Percentiles rank a stretch among this genome's conserved stretches.
Conservation (phyloP, 108 stramenopile species). For the Fragilariopsis cylindrus region DNA sequence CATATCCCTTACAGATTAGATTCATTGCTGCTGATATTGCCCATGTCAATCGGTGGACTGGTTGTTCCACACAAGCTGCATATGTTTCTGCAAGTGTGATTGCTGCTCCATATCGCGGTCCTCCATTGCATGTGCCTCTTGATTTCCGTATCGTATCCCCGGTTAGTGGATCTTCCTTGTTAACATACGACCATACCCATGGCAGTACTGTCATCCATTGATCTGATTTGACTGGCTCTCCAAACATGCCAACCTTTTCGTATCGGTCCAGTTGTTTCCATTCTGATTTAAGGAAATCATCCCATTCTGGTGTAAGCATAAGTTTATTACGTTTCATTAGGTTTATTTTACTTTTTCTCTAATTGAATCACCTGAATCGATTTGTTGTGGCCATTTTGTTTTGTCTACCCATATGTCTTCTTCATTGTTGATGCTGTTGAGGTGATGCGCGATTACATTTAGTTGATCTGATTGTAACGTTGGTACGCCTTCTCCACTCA, state of each 20-base stretch:
- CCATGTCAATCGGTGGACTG: constrained; percentile 28
- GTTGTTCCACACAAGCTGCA: constrained; percentile 36
- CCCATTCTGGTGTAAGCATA: neutral
- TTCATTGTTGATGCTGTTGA: neutral
- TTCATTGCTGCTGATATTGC: constrained; percentile 30
- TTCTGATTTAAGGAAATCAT: constrained; percentile 17
- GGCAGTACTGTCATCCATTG: neutral
- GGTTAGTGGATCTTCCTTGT: constrained; percentile 5
- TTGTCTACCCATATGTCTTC: neutral
- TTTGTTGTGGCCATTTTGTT: neutral
- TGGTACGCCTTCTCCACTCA: constrained; percentile 13
- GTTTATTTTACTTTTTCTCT: neutral
- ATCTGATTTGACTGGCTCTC: neutral
- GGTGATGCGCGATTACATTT: constrained; percentile 14
- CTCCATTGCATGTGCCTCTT: constrained; percentile 20
- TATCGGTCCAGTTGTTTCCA: constrained; percentile 12
- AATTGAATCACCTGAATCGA: neutral
- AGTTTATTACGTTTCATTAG: constrained; percentile 11
- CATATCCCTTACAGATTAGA: constrained; percentile 20
- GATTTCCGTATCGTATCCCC: neutral
- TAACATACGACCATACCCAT: constrained; percentile 20
- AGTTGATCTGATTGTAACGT: constrained; percentile 12
- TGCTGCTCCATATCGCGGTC: constrained; percentile 7
- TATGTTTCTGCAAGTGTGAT: constrained; percentile 6
- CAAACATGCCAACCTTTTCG: neutral